A percentile compares a stretch with the other conserved stretches of the same genome.
These are phyloP conservation scores for Geotrichum reessii DNA, from an alignment of 1,139 yeast genomes.

Conservation along the genomic window DNA sequence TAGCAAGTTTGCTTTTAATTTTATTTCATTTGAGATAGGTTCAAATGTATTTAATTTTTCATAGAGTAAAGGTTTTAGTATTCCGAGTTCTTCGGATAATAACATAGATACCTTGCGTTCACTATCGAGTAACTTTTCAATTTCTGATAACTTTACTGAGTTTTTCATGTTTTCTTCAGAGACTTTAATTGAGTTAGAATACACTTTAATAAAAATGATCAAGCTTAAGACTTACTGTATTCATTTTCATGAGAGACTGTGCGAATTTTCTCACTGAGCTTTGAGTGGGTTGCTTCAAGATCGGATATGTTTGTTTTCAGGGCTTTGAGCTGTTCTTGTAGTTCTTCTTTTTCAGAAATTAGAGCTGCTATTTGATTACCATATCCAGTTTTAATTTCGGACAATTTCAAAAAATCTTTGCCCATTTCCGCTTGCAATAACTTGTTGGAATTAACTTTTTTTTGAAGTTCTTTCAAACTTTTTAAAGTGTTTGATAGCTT, in stretches of 20 bases:
- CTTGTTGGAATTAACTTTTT: background rate
- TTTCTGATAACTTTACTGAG: background rate
- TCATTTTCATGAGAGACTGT: background rate
- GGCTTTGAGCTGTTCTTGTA: background rate
- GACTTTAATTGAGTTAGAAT: background rate
- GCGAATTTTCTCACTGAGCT: background rate
- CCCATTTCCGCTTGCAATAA: conserved; percentile 7
- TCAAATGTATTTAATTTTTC: background rate
- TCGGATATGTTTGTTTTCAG: background rate
- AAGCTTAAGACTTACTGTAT: conserved; percentile 2
- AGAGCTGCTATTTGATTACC: conserved; percentile 1
- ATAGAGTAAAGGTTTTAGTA: conserved; percentile 9
- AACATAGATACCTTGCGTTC: conserved; percentile 5
- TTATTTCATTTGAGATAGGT: background rate
- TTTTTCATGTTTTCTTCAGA: conserved; percentile 4
- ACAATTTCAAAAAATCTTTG: conserved; percentile 6
- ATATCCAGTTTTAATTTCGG: conserved; percentile 3
- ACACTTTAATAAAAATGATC: background rate
- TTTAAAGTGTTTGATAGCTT: conserved; percentile 4
- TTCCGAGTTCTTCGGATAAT: conserved; percentile 3
- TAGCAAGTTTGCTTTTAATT: background rate
- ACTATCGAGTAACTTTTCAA: background rate
- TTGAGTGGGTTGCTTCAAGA: background rate
- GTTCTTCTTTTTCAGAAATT: background rate
- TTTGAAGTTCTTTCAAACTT: conserved; percentile 5